Conservation (phyloP, 2,329 filamentous ascomycete genomes). For the Calonectria crousiana region DNA sequence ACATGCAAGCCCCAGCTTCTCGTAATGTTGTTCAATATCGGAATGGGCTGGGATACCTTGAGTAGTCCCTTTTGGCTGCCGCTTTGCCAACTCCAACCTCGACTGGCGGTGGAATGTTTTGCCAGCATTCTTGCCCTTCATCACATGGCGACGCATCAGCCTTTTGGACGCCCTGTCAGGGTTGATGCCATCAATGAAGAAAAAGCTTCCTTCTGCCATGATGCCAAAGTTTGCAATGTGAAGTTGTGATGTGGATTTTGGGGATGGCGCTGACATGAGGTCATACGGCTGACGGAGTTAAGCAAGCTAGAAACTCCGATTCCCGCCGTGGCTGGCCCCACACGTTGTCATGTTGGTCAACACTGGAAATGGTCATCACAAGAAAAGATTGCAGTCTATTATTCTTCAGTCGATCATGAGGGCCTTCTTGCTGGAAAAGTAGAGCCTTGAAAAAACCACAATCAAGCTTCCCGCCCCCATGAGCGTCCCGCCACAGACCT, state of each 20-base stretch:
- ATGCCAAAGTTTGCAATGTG: neutral
- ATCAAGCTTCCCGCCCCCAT: neutral
- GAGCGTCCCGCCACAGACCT: neutral
- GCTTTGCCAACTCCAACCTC: neutral
- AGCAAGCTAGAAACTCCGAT: neutral
- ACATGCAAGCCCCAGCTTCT: neutral
- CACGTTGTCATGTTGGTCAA: neutral
- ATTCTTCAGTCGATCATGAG: neutral
- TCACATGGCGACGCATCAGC: conserved; percentile 41
- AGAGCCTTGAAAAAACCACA: neutral
- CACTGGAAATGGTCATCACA: neutral
- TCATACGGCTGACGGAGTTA: neutral
- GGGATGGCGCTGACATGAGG: neutral
- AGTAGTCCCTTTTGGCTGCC: neutral
- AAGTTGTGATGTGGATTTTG: neutral
- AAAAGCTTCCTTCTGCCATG: conserved; percentile 10
- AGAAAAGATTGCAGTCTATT: neutral
- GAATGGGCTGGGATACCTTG: neutral
- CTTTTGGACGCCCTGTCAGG: conserved; percentile 34
- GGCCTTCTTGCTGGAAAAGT: neutral
- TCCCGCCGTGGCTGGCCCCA: neutral
- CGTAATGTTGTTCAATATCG: neutral
- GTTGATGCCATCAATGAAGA: conserved; percentile 29
- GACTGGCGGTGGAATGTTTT: conserved; percentile 34
- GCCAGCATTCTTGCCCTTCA: conserved; percentile 40